Base-by-base conservation (phyloP, 306 rosid genomes). In the Vigna unguiculata region DNA sequence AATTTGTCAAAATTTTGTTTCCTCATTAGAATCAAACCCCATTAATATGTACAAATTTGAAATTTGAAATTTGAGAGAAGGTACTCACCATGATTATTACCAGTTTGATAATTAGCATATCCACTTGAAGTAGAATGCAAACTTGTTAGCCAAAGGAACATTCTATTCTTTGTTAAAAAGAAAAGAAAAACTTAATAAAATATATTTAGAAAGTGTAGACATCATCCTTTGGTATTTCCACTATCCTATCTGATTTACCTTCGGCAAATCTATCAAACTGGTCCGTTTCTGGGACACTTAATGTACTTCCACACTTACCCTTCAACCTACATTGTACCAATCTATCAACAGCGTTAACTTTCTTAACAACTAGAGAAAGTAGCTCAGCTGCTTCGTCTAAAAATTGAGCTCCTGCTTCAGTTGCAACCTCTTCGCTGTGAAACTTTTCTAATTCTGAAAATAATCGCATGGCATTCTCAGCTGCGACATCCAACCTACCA, bases 331-430 rank as follows among this genome's bases (percentile, higher is more conserved):
- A 67, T 49, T 72, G 80, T 79, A 86, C 79, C 82, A 84, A 69
- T 82, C 74, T 86, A 70, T 80, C 77, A 53, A 86, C 65, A 54
- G 83, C 60, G 74, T 85, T 75, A 55, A 89, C 84, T 81, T 91
- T 91, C 82, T 82, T 81, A 72, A 79, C 63, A 66, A 89, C 82
- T 78, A 79, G 16, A 13, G 92, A 89, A 83, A 88, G 88, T 67
- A 83, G 71, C 67, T 78, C 71, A 52, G 86, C 80, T 55, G 88
- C 93, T 32, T 86, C 90, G 55, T 80, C 67, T 22, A 77, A 58
- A 58, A 87, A 78, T 66, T 86, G 81, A 80, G 81, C 80, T 73
- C 59, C 83, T 21, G 71, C 40, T 77, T 40, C 85, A 1, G 62
- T 57, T 41, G 73, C 71, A 48, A 70, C 25, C 49, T 83, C 86